phyloP scores from a whole-genome alignment of 805 yeast genomes.

The Ogataea pini region DNA sequence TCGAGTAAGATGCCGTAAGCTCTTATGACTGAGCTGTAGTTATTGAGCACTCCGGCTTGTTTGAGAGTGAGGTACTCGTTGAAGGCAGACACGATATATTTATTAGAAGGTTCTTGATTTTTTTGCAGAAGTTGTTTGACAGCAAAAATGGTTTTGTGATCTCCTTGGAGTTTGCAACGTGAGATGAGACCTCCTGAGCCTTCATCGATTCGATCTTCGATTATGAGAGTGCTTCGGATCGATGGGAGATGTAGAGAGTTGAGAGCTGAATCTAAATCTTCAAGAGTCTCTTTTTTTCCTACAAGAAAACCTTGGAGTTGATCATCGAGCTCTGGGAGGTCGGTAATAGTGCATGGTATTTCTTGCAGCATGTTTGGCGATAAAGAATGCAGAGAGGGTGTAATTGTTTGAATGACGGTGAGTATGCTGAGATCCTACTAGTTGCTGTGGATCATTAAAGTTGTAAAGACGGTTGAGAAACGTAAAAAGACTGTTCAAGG shows the following conservation, averaged over 20 bases:
- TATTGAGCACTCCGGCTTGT: slow-evolving; percentile 6
- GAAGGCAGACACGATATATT: slow-evolving; percentile 23
- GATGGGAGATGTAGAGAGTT: slow-evolving; percentile 10
- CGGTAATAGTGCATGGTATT: neutral
- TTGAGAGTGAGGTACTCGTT: slow-evolving; percentile 33
- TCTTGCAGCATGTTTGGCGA: neutral
- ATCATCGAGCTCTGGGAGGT: neutral
- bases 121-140: slow-evolving; percentile 17
- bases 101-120: slow-evolving; percentile 3
- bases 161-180: slow-evolving; percentile 19
- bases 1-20: slow-evolving; percentile 19
- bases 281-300: neutral
- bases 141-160: slow-evolving; percentile 12
- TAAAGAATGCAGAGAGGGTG: neutral
- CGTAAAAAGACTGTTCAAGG: too few species aligned
- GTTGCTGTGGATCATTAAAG: too few species aligned
- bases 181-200: slow-evolving; percentile 36
- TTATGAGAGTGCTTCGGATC: slow-evolving; percentile 8
- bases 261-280: neutral
- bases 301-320: neutral
- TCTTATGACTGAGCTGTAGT: slow-evolving; percentile 13
- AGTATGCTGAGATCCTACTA: too few species aligned
- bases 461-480: too few species aligned
- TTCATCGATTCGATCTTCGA: slow-evolving; percentile 26
- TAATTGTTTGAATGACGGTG: too few species aligned